Base-by-base conservation (phyloP, 129 eudicot genomes). In the Tagetes erecta region DNA sequence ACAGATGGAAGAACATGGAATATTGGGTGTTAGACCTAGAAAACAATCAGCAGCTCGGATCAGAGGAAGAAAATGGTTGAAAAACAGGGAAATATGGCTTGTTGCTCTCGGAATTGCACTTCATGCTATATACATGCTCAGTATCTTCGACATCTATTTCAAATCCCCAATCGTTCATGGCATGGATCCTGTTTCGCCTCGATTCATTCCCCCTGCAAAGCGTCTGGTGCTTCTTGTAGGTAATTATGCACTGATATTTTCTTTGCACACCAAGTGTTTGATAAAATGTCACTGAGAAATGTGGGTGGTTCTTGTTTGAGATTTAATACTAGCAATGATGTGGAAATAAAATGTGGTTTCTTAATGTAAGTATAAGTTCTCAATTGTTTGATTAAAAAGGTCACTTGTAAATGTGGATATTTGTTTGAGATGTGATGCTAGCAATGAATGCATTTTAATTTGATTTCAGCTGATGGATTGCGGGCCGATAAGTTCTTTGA, bases 61-160 rank as follows among this genome's bases (percentile, higher is more conserved):
- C 84, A 85, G 85, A 79, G 83, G 76, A n/a, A 76, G 83, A 39
- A 80, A 49, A 58, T 91, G 91, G 88, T 49, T 88, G 49, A 87
- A 78, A 65, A 69, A 86, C 37, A 88, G 86, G 80, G 97, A 91
- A 51, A 88, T 72, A 78, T 95, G 99, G 99, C 86, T 95, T 52
- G 97, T 95, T 40, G 72, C 86, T 5, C 84, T 95, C 45, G 99
- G 99, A 2, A 85, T 95, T 2, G 49, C 88, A 36, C 93, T 95
- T 30, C 99, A 95, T 85, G 97, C 99, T 41, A 91, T 91, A 10
- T 95, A 95, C 82, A 91, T 95, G 99, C 90, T 91, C 82, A 91
- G 99, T 81, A 95, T 95, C 63, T 95, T 95, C 86, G 99, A 95
- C 67, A 95, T 95, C 58, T 95, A 91, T 80, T 95, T 95, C 92